phyloP scores from a whole-genome alignment of 2,329 filamentous ascomycete species.

The Graphiopsis chlorocephala region DNA sequence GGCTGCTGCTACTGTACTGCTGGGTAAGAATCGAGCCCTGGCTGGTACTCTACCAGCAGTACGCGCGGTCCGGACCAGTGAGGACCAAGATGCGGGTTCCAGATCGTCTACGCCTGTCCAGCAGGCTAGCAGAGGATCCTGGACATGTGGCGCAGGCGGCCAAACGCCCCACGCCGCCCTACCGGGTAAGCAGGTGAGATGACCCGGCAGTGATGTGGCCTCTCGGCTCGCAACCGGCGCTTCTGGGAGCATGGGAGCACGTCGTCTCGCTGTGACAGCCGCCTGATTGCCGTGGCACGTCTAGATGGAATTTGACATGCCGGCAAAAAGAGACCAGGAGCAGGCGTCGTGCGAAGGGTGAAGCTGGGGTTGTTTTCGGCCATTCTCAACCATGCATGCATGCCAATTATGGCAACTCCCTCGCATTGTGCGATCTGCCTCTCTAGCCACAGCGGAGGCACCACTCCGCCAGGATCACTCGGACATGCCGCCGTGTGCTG shows the following conservation, averaged over 20 bases:
- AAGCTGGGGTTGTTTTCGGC: neutral
- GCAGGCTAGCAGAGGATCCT: constrained; percentile 3
- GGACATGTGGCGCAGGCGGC: constrained; percentile 10
- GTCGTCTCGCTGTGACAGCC: neutral
- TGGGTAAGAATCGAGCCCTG: neutral
- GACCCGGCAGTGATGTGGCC: constrained; percentile 9
- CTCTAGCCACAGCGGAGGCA: neutral
- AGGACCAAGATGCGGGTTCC: constrained; percentile 12
- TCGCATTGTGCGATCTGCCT: neutral
- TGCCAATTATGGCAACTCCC: neutral
- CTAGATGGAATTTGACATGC: neutral
- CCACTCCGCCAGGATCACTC: neutral
- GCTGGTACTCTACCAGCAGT: neutral
- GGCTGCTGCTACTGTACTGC: neutral
- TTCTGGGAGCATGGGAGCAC: neutral
- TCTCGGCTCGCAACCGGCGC: constrained; percentile 15
- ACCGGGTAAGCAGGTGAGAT: constrained; percentile 14
- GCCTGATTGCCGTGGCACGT: constrained; percentile 7
- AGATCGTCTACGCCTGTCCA: constrained; percentile 3
- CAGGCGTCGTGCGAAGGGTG: neutral
- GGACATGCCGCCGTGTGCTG: neutral
- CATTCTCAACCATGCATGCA: neutral
- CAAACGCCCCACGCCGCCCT: constrained; percentile 11
- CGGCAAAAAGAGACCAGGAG: constrained; percentile 6
- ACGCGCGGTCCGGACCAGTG: constrained; percentile 9